Conservation (phyloP, 805 yeast genomes). For the Suhomyces pyralidae region DNA sequence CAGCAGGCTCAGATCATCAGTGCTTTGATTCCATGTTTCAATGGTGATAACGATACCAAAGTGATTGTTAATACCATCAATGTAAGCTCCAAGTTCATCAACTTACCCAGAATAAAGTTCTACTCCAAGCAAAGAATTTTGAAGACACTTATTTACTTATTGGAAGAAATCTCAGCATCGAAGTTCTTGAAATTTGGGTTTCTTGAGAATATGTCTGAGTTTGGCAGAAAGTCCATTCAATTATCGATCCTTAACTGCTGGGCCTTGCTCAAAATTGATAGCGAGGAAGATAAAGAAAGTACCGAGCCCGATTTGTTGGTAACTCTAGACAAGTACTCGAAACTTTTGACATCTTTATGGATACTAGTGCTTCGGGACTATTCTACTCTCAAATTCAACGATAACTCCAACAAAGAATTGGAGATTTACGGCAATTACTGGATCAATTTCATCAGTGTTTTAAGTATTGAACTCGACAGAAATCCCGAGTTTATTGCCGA, state of each 20-base stretch:
- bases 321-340: conserved; percentile 55
- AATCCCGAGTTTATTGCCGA: conserved; percentile 44
- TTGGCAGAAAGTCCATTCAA: conserved; percentile 51
- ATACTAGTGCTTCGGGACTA: conserved; percentile 68
- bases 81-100: conserved; percentile 72
- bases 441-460: conserved; percentile 74
- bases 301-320: conserved; percentile 44
- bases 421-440: conserved; percentile 59
- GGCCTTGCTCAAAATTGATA: conserved; percentile 54
- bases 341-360: conserved; percentile 74
- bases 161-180: conserved; percentile 54
- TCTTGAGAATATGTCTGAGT: conserved; percentile 45
- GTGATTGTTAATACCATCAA: conserved; percentile 75
- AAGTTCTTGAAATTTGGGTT: conserved; percentile 53
- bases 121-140: conserved; percentile 50
- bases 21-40: conserved; percentile 85
- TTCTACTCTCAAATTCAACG: conserved; percentile 60
- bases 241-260: conserved; percentile 66
- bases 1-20: conserved; percentile 93
- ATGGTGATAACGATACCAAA: conserved; percentile 64
- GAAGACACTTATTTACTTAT: conserved; percentile 59
- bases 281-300: conserved; percentile 20
- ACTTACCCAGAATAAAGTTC: conserved; percentile 41
- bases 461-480: conserved; percentile 60
- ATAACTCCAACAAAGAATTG: conserved; percentile 37